These are phyloP conservation scores for Eimeria falciformis DNA, from an alignment of 169 alveolate species.

Conservation along the genomic window DNA sequence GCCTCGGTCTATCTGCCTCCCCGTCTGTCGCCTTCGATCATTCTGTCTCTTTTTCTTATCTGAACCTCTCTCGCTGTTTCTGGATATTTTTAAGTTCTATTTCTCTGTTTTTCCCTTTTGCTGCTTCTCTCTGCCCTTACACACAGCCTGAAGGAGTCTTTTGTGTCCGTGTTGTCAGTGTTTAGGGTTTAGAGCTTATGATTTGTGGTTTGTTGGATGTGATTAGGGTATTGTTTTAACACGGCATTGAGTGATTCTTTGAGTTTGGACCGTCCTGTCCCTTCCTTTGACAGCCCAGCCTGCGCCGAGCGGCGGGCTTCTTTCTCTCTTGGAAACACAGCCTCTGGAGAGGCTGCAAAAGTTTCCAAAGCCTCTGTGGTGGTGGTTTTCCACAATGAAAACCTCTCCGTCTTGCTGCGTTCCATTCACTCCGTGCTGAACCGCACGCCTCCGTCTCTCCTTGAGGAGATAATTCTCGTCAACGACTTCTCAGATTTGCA, in stretches of 20 bases:
- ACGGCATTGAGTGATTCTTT: not conserved
- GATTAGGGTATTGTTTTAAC: not conserved
- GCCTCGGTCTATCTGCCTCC: no score
- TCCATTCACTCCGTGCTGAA: conserved; percentile 81
- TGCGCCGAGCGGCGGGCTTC: not conserved
- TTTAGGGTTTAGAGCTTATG: not conserved
- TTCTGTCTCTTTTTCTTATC: not conserved
- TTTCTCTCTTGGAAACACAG: not conserved
- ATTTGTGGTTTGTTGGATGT: not conserved
- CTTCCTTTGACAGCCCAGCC: not conserved
- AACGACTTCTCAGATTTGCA: conserved; percentile 76
- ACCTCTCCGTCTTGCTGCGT: conserved; percentile 79
- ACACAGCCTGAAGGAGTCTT: not conserved
- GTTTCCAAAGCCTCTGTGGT: conserved; percentile 75
- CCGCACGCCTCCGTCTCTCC: conserved; percentile 81
- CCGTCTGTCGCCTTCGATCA: no score
- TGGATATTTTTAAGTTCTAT: not conserved
- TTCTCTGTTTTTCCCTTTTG: not conserved
- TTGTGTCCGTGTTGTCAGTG: not conserved
- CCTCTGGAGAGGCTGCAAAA: not conserved
- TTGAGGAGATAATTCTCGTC: conserved; percentile 79
- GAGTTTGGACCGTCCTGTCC: not conserved
- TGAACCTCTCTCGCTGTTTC: not conserved
- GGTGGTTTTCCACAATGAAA: conserved; percentile 80
- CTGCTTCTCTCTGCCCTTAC: not conserved